phyloP scores from a whole-genome alignment of 148 eudicot species.

The Selenicereus undatus region DNA sequence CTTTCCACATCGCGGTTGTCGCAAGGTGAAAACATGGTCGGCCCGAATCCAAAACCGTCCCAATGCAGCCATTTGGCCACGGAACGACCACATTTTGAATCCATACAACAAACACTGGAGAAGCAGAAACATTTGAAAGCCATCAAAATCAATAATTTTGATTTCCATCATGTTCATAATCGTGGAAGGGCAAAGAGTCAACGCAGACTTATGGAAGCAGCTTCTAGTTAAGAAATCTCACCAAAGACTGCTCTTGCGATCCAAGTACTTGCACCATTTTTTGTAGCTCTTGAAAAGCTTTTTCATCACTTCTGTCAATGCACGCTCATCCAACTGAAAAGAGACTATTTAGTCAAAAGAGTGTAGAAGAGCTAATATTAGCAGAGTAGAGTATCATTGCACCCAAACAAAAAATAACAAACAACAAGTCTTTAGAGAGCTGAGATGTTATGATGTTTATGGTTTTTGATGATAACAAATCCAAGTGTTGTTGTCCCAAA shows the following conservation, averaged over 20 bases:
- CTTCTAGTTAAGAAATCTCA: conserved; percentile 33
- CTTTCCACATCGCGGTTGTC: too few relatives aligned
- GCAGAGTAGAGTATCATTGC: not conserved
- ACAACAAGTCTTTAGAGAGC: not conserved
- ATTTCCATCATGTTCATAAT: not conserved
- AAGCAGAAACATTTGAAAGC: too few relatives aligned
- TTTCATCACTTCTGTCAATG: conserved; percentile 92
- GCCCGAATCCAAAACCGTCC: too few relatives aligned
- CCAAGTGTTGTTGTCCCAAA: too few relatives aligned
- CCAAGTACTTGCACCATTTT: conserved; percentile 98
- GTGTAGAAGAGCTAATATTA: not conserved
- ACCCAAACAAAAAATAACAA: too few relatives aligned
- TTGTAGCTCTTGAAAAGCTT: conserved; percentile 97
- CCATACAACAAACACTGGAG: too few relatives aligned
- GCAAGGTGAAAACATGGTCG: too few relatives aligned
- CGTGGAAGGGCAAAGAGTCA: not conserved
- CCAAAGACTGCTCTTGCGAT: conserved; percentile 98
- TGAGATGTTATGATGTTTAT: too few relatives aligned
- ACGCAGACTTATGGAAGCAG: not conserved
- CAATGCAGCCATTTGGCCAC: too few relatives aligned
- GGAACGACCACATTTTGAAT: not conserved
- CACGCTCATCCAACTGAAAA: conserved; percentile 89
- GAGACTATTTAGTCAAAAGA: conserved; percentile 9
- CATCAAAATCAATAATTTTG: not conserved
- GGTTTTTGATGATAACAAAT: too few relatives aligned